Evolutionary conservation across 148 eudicot species (phyloP).

Genomic region (Suaeda aralocaspica): DNA sequence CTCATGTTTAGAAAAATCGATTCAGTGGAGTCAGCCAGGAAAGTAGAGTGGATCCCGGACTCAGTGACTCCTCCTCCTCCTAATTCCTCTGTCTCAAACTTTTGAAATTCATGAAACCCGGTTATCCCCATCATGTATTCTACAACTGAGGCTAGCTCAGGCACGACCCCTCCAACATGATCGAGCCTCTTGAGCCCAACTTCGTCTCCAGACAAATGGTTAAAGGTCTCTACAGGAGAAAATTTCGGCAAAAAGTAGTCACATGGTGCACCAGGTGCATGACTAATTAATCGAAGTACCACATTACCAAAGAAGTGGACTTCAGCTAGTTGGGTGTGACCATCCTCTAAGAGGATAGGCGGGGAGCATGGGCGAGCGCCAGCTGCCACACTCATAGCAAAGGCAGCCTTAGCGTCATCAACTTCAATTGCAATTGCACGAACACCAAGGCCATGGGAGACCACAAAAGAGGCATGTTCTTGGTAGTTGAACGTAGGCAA

Average conservation of each 20-base stretch:
- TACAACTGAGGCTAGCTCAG: constrained; percentile 40
- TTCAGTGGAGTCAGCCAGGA: constrained; percentile 66
- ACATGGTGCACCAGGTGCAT: constrained; percentile 11
- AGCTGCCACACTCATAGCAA: constrained; percentile 35
- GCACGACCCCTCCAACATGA: constrained; percentile 78
- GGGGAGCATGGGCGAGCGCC: constrained; percentile 51
- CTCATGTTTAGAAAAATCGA: constrained; percentile 61
- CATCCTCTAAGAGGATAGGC: constrained; percentile 34
- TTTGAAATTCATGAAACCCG: constrained; percentile 84
- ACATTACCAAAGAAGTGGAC: constrained; percentile 73
- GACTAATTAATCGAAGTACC: constrained; percentile 62
- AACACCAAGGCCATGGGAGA: constrained; percentile 73
- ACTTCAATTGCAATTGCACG: constrained; percentile 74
- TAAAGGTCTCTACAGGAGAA: constrained; percentile 21
- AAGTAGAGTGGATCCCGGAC: constrained; percentile 68
- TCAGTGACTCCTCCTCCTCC: constrained; percentile 59
- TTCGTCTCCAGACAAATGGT: constrained; percentile 29
- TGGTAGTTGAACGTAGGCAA: constrained; percentile 51
- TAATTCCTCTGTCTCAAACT: constrained; percentile 62
- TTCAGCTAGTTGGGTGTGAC: constrained; percentile 44
- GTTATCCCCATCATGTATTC: constrained; percentile 56
- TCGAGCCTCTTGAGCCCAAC: constrained; percentile 65
- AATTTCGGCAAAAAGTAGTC: constrained; percentile 52
- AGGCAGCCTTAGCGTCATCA: constrained; percentile 52
- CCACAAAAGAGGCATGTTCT: constrained; percentile 35